Evolutionary conservation across 1,139 yeast species (phyloP).

Genomic region (Torulaspora pretoriensis): DNA sequence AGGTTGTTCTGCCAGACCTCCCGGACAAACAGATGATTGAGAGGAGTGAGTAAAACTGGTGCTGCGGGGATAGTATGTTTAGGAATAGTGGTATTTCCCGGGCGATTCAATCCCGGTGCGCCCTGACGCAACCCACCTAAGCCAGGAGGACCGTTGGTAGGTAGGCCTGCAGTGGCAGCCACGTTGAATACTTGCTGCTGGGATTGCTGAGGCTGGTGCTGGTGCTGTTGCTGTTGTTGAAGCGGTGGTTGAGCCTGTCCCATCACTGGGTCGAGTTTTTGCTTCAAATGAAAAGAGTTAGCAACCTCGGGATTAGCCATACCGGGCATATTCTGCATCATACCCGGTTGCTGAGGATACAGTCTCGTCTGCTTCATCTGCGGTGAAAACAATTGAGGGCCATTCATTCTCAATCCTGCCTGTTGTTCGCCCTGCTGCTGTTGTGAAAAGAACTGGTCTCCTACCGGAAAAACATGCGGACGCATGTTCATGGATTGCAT

Average conservation of each 20-base stretch:
- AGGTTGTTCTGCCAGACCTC: constrained; percentile 86
- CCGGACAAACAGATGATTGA: constrained; percentile 36
- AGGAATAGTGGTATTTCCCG: constrained; percentile 17
- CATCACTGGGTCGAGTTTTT: constrained; percentile 27
- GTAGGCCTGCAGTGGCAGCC: constrained; percentile 7
- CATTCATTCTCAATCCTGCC: constrained; percentile 21
- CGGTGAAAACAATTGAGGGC: constrained; percentile 32
- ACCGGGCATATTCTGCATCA: constrained; percentile 17
- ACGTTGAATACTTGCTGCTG: constrained; percentile 16
- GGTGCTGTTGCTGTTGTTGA: constrained; percentile 16
- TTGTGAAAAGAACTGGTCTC: constrained; percentile 30
- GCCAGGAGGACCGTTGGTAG: constrained; percentile 23
- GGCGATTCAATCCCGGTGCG: constrained; percentile 16
- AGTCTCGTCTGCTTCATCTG: constrained; percentile 27
- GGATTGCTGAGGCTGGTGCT: constrained; percentile 16
- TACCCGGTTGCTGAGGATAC: constrained; percentile 20
- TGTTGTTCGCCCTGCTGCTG: constrained; percentile 28
- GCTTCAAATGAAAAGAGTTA: constrained; percentile 27
- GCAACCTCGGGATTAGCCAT: constrained; percentile 18
- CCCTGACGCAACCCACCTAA: constrained; percentile 21
- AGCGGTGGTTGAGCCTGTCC: constrained; percentile 20
- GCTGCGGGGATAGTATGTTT: constrained; percentile 18
- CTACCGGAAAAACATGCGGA: constrained; percentile 28
- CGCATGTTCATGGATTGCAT: constrained; percentile 32
- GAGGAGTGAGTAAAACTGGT: constrained; percentile 31